Base-by-base conservation (phyloP, 1,139 yeast species). In the Blastobotrys serpentis region DNA sequence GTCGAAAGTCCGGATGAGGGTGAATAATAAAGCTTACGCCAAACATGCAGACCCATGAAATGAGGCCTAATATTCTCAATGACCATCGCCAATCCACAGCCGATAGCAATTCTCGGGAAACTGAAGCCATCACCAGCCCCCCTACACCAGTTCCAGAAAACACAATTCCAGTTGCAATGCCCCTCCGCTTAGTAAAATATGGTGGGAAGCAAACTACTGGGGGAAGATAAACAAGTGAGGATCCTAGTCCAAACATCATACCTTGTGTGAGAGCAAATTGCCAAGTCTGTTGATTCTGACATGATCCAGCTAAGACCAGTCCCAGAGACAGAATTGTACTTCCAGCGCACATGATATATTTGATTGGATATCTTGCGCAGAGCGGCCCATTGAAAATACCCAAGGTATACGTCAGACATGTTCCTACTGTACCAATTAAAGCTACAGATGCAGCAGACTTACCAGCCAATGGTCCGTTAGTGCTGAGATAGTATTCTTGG, bases 111-210 rank as follows among this genome's bases (percentile, higher is more conserved):
- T 50, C 58, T 26, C 71, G 56, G 1, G 70, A 60, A 4, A 71
- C 48, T 4, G 72, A 67, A 1, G 75, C 75, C 57, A 72, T 55
- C 0, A 64, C 66, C 39, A 73, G 59, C 2, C 73, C 76, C 3
- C 77, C 77, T 41, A 72, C 56, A 3, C 76, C 76, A 0, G 76
- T 67, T 1, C 77, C 77, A 8, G 74, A 60, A 49, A 73, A 72
- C 3, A 73, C 56, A 13, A 71, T 47, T 1, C 77, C 77, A 69
- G 71, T 64, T 0, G 77, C 77, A 46, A 70, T 62, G 5, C 73
- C 76, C 48, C 76, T 56, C 48, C 68, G 68, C 36, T 62, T 57
- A 29, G 61, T 60, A 54, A 68, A 73, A 51, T 63, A 73, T 4
- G 69, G 68, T 2, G 77, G 77, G 1, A 72, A 72, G 54, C 70